Conservation (phyloP, 192 early-diverging fungal genomes). For the Entophlyctis luteolus region DNA sequence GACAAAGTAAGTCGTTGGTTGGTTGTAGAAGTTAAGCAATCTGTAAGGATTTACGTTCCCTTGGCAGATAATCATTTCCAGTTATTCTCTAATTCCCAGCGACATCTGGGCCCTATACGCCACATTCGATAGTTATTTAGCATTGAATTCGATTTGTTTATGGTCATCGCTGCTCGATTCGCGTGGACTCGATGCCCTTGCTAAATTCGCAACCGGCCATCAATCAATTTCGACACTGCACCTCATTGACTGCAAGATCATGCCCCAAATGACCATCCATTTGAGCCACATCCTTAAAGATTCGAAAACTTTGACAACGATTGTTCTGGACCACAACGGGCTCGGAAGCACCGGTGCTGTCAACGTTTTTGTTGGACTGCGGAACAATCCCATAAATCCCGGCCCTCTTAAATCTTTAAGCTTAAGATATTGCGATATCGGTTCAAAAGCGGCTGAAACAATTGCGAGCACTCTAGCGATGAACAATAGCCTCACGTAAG, state of each 20-base stretch:
- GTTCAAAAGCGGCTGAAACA: slow-evolving; percentile 18
- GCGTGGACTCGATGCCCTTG: slow-evolving; percentile 34
- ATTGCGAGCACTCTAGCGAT: slow-evolving; percentile 25
- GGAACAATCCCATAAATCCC: slow-evolving; percentile 10
- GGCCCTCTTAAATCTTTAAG: slow-evolving; percentile 23
- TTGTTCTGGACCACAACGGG: slow-evolving; percentile 40
- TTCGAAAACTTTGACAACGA: slow-evolving; percentile 21
- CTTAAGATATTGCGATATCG: slow-evolving; percentile 37
- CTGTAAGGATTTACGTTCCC: not conserved
- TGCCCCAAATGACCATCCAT: slow-evolving; percentile 15
- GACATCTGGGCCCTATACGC: slow-evolving; percentile 36
- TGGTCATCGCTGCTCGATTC: slow-evolving; percentile 29
- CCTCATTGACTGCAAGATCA: slow-evolving; percentile 40
- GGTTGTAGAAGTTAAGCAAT: not conserved
- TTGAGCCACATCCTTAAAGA: slow-evolving; percentile 3
- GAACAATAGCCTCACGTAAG: slow-evolving; percentile 22
- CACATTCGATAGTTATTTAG: slow-evolving; percentile 32
- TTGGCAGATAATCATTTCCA: slow-evolving; percentile 32
- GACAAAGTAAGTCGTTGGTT: slow-evolving; percentile 33
- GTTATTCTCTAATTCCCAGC: slow-evolving; percentile 21
- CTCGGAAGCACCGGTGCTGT: slow-evolving; percentile 26
- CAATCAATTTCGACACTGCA: slow-evolving; percentile 34
- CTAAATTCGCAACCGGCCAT: slow-evolving; percentile 26
- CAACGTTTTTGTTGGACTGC: slow-evolving; percentile 26
- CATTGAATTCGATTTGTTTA: slow-evolving; percentile 29